Evolutionary conservation across 1,284 basidiomycete genomes (phyloP).

Genomic region (Volvariella surrecta): DNA sequence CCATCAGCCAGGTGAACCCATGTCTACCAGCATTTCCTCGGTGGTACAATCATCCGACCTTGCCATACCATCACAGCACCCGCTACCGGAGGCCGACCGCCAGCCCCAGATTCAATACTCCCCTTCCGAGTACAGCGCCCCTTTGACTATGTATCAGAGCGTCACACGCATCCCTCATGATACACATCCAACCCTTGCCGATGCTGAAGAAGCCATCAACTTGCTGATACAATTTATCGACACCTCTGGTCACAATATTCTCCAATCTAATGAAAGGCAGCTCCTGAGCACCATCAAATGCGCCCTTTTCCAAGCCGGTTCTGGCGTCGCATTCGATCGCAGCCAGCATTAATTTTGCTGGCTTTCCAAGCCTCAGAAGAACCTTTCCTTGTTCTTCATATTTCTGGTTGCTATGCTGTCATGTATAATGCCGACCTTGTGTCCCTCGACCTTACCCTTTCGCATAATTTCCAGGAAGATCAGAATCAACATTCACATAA

Average conservation of each 20-base stretch:
- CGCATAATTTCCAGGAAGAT: too few species aligned
- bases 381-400: too few species aligned
- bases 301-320: constrained; percentile 36
- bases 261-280: constrained; percentile 33
- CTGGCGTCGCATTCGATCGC: constrained; percentile 30
- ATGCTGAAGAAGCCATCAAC: constrained; percentile 44
- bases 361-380: too few species aligned
- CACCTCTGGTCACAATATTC: constrained; percentile 28
- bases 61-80: constrained; percentile 6
- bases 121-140: constrained; percentile 3
- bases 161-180: constrained; percentile 15
- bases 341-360: constrained; percentile 6
- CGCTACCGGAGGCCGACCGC: constrained; percentile 1
- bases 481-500: too few species aligned
- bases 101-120: background rate
- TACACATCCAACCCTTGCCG: constrained; percentile 26
- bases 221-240: constrained; percentile 43
- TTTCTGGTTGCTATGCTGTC: too few species aligned
- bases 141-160: constrained; percentile 18
- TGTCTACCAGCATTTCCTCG: too few species aligned
- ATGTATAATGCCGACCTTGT: too few species aligned
- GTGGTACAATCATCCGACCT: constrained; percentile 12
- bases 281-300: constrained; percentile 36
- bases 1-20: constrained; percentile 1
- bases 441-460: too few species aligned